Base-by-base conservation (phyloP, 2,329 filamentous ascomycete genomes). In the Aaosphaeria arxii region DNA sequence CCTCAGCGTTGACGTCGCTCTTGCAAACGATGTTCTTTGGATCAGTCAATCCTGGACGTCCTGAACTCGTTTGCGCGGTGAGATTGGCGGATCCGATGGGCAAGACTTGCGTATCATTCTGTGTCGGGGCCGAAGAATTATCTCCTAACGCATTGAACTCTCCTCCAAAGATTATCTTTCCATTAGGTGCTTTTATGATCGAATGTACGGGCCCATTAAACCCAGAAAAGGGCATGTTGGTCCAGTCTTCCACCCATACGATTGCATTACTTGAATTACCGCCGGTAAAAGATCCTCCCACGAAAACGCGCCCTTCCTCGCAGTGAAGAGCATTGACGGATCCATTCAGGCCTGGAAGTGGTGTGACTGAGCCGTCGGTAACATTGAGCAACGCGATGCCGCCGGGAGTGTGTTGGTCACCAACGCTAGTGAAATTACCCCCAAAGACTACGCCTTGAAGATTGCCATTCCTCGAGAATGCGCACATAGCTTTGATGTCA, bases 391-490 rank as follows among this genome's bases (percentile, higher is more conserved):
- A 69, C 28, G 91, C 94, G 48, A 95, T 83, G 40, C 88, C 83
- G 39, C 88, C 83, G 45, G 84, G 84, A 2, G 91, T 89, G 63
- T 88, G 75, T 48, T 86, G 79, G 49, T 85, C 85, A 50, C 86
- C 89, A 53, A 99, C 74, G 68, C 89, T 95, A 31, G 94, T 97
- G 67, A 99, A 99, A 74, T 97, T 97, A 42, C 94, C 94, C 47
- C 88, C 94, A 11, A 99, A 81, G 42, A 97, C 81, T 30, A 97
- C 82, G 38, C 87, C 86, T n/a, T 81, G 77, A 48, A 86, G 72
- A 5, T 77, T 80, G 55, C 88, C 87, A 69, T 89, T 80, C 48
- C 79, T 77, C 44, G 84, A 77, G 60, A 92, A 89, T 17, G 86
- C 76, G 74, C 94, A 99, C 88, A 99, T 94, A 55, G 89, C 81